Base-by-base conservation (phyloP, 768 basidiomycete genomes). In the Leccinum imitatum region DNA sequence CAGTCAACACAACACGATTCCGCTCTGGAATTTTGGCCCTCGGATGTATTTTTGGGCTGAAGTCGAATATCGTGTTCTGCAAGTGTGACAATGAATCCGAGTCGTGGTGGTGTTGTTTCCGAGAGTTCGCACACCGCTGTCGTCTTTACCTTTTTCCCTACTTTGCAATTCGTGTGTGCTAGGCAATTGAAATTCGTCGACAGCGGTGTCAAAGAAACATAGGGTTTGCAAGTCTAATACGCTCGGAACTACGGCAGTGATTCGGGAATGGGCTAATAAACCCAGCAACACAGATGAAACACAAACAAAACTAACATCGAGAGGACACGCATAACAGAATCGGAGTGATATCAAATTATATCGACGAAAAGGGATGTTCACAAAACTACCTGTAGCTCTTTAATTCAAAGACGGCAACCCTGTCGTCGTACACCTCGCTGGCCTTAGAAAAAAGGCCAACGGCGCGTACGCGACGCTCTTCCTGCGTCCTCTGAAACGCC, bases 141-240 rank as follows among this genome's bases (percentile, higher is more conserved):
- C 0, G 89, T 89, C 69, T 90, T 92, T 65, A 98, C 77, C 75
- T 90, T 90, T 72, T 86, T 82, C 3, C 88, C 89, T 50, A 86
- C 68, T 68, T 85, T 87, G 71, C 13, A 73, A 67, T 55, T 80
- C 79, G 21, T 73, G 75, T 44, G 75, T 66, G 6, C 71, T 65
- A 13, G 76, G 76, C 14, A 96, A 75, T 74, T 98, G 96, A 59
- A 89, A 82, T 35, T 85, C 79, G 68, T 96, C 94, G 23, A 91
- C 81, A 1, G 93, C 95, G 33, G 94, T 95, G 44, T 92, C 89
- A 74, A 94, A 98, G 73, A 90, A 95, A 0, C 93, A 95, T 25
- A 95, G 81, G 17, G 97, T 79, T 74, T 96, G 95, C 30, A 98
- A 77, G 70, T 91, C 91, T 35, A 98, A 76, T 15, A 96, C 96